Evolutionary conservation across 2,329 filamentous ascomycete species (phyloP), one percentile per base, ranked within the genome.

Genomic region (Emmonsiellopsis sp.): DNA sequence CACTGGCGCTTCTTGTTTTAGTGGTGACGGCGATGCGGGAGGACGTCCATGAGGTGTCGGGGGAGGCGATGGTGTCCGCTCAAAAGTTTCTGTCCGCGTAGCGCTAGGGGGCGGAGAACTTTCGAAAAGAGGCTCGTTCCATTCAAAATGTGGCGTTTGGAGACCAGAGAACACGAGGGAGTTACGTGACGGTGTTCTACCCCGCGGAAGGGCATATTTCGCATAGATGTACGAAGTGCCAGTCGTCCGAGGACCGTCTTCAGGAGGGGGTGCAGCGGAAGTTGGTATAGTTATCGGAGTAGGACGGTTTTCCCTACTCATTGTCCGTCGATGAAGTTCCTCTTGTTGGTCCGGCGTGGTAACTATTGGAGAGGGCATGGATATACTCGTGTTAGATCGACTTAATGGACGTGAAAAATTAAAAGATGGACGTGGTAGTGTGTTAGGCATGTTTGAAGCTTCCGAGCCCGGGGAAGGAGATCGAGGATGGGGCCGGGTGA

Each of bases 371-470:
- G 64, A 61, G 2, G 67, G 62, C 2, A 67, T 64, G 2, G 69
- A 71, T 6, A 71, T 58, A 51, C 59, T 70, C 8, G 69, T 72
- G 56, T 68, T 71, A 2, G 70, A 71, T 56, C 80, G 64, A 68
- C 92, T 96, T 56, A 95, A 72, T 0, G 93, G 93, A 43, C 93
- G 81, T 0, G 93, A 97, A 68, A 97, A 97, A 70, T 98, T 97
- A 71, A 94, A 92, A 0, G 87, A 83, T 0, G 89, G 87, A 13
- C 85, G 81, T 10, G 85, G 82, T 37, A 90, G 70, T 33, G 75
- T 71, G 36, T 69, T 71, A 10, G 80, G 77, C 47, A 72, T 78
- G 44, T 79, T 78, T 2, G 90, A 95, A 49, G 82, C 81, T 57
- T 95, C 88, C 1, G 92, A 97, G 56, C 84, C 84, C 39, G 88